These are phyloP conservation scores for Balakata baccata DNA, from an alignment of 345 rosid species.

Conservation along the genomic window DNA sequence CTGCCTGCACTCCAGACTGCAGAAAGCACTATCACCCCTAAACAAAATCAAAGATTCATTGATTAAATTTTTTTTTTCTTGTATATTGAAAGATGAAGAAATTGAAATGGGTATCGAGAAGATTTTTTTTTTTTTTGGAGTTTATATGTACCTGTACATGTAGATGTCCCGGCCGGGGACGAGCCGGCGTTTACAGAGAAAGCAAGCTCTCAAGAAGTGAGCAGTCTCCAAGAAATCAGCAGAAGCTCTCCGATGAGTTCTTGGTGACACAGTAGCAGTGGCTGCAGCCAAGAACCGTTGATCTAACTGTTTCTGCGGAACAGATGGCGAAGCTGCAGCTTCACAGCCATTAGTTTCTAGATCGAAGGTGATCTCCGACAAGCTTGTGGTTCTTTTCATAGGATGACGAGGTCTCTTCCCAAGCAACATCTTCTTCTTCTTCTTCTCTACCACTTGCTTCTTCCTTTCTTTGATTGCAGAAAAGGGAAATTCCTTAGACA, in stretches of 20 bases:
- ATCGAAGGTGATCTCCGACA: constrained; percentile 68
- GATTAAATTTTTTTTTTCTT: not conserved
- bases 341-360: constrained; percentile 37
- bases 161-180: constrained; percentile 86
- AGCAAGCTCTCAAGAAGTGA: constrained; percentile 62
- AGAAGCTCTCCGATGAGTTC: constrained; percentile 51
- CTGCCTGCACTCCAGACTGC: constrained; percentile 87
- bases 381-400: constrained; percentile 78
- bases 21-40: constrained; percentile 89
- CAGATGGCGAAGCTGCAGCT: constrained; percentile 22
- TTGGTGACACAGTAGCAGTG: constrained; percentile 33
- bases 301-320: constrained; percentile 38
- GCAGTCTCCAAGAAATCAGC: constrained; percentile 45
- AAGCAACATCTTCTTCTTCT: constrained; percentile 46
- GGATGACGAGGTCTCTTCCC: constrained; percentile 89
- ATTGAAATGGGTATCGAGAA: not conserved
- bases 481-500: not conserved
- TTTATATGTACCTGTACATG: constrained; percentile 67
- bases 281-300: constrained; percentile 37
- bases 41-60: not conserved
- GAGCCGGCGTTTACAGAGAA: constrained; percentile 69
- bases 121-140: too few species aligned
- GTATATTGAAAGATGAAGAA: not conserved
- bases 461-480: too few species aligned
- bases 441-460: not conserved